phyloP scores from a whole-genome alignment of 768 basidiomycete species.

The Suillus sp. region DNA sequence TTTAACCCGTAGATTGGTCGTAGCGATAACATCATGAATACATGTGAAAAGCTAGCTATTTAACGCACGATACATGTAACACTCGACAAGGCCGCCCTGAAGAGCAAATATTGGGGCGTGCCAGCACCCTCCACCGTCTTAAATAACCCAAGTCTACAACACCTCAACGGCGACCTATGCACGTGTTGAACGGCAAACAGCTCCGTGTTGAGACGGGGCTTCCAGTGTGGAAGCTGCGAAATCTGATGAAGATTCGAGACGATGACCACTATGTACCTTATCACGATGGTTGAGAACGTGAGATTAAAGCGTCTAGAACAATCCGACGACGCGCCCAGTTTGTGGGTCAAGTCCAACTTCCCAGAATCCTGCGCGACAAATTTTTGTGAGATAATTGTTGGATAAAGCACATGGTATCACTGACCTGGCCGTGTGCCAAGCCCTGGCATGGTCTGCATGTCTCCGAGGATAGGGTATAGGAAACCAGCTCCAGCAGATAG shows the following conservation, averaged over 20 bases:
- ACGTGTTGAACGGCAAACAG: slow-evolving; percentile 45
- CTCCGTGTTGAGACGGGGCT: slow-evolving; percentile 41
- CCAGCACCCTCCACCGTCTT: slow-evolving; percentile 9
- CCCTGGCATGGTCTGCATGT: slow-evolving; percentile 99
- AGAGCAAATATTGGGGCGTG: background rate
- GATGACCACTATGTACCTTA: slow-evolving; percentile 4
- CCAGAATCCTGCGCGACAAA: slow-evolving; percentile 69
- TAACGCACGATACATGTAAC: background rate
- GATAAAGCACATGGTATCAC: slow-evolving; percentile 18
- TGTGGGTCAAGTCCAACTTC: slow-evolving; percentile 82
- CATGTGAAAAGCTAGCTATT: slow-evolving; percentile 1
- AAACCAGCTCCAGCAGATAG: slow-evolving; percentile 94
- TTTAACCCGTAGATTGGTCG: background rate
- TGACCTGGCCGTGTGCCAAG: slow-evolving; percentile 86
- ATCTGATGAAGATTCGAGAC: slow-evolving; percentile 24
- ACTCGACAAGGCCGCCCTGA: background rate
- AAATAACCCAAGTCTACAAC: slow-evolving; percentile 21
- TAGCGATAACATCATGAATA: background rate
- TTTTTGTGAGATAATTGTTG: slow-evolving; percentile 14
- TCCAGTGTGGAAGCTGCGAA: slow-evolving; percentile 22
- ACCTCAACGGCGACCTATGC: slow-evolving; percentile 19
- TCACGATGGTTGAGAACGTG: slow-evolving; percentile 24
- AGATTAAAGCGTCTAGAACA: slow-evolving; percentile 58
- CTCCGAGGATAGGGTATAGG: slow-evolving; percentile 92
- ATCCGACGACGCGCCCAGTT: slow-evolving; percentile 80